Percentiles rank a stretch among this genome's conserved stretches.
Conservation (phyloP, 106 monocot genomes). For the Gastrodia elata region DNA sequence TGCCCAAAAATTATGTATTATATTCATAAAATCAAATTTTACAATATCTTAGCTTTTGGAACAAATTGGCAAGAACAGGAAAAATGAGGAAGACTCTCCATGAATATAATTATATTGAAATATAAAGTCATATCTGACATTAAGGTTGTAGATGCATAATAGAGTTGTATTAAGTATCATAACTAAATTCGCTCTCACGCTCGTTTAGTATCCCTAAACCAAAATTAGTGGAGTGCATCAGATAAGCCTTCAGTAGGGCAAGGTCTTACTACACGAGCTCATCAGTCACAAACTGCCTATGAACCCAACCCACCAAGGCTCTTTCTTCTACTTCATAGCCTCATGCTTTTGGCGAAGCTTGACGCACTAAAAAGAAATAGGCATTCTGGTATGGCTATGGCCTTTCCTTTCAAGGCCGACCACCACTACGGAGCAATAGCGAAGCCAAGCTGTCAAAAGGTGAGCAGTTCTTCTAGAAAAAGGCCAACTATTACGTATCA, state of each 20-base stretch:
- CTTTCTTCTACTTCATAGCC: neutral
- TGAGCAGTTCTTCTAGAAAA: slow-evolving; percentile 2
- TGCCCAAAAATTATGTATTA: too few relatives aligned
- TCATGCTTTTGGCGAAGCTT: neutral
- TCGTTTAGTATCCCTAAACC: slow-evolving; percentile 1
- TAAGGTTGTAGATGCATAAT: too few relatives aligned
- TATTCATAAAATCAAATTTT: too few relatives aligned
- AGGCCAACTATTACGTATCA: too few relatives aligned
- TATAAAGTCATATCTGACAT: too few relatives aligned
- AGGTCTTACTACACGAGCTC: neutral
- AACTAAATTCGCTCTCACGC: neutral
- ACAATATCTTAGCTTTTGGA: too few relatives aligned
- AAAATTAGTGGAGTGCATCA: neutral
- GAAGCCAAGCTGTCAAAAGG: neutral
- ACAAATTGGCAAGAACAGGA: too few relatives aligned
- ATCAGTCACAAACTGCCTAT: neutral
- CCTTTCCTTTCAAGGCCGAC: neutral
- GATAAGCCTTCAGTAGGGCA: neutral
- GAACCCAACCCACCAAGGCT: neutral
- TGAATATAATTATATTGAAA: too few relatives aligned
- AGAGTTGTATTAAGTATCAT: too few relatives aligned
- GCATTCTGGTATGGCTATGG: slow-evolving; percentile 3
- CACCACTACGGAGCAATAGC: neutral
- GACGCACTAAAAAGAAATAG: slow-evolving; percentile 2
- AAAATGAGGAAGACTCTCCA: too few relatives aligned